Evolutionary conservation across 2,329 filamentous ascomycete genomes (phyloP).

Genomic region (Colletotrichum sansevieriae): DNA sequence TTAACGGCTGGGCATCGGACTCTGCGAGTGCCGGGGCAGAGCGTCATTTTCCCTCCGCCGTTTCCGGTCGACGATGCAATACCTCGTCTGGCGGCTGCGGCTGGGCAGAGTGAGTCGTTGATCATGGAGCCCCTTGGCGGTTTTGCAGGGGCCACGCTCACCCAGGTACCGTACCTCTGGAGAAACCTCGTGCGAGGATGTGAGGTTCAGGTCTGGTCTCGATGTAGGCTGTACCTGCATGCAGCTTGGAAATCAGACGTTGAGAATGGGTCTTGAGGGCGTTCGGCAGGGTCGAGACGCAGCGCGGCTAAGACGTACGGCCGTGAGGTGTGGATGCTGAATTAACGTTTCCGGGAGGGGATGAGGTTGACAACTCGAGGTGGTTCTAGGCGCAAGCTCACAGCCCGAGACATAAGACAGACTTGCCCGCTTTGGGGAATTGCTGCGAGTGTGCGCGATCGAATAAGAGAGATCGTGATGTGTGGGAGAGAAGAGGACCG

Average conservation of each 20-base stretch:
- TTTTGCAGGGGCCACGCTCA: conserved; percentile 18
- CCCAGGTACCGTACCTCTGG: conserved; percentile 19
- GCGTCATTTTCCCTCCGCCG: neutral
- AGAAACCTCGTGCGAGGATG: conserved; percentile 4
- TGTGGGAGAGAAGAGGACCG: neutral
- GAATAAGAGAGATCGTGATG: conserved; percentile 27
- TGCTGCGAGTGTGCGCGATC: conserved; percentile 30
- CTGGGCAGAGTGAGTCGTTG: conserved; percentile 20
- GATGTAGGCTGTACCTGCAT: conserved; percentile 35
- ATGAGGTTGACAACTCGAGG: conserved; percentile 6
- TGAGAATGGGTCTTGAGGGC: conserved; percentile 15
- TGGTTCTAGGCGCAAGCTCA: neutral
- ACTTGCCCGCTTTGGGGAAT: conserved; percentile 21
- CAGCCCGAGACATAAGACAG: neutral
- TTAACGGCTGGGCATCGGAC: conserved; percentile 16
- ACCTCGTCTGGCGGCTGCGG: conserved; percentile 24
- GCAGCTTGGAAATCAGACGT: conserved; percentile 26
- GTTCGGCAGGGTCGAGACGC: conserved; percentile 19
- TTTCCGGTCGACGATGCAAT: conserved; percentile 20
- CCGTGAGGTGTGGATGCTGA: conserved; percentile 7
- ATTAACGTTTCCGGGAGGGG: conserved; percentile 24
- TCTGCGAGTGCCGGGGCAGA: neutral
- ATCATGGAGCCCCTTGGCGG: conserved; percentile 18
- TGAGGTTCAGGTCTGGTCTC: neutral
- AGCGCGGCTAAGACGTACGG: conserved; percentile 30